A percentile compares a stretch with the other conserved stretches of the same genome.
Conservation (phyloP, 306 rosid species). For the Trifolium pratense region DNA sequence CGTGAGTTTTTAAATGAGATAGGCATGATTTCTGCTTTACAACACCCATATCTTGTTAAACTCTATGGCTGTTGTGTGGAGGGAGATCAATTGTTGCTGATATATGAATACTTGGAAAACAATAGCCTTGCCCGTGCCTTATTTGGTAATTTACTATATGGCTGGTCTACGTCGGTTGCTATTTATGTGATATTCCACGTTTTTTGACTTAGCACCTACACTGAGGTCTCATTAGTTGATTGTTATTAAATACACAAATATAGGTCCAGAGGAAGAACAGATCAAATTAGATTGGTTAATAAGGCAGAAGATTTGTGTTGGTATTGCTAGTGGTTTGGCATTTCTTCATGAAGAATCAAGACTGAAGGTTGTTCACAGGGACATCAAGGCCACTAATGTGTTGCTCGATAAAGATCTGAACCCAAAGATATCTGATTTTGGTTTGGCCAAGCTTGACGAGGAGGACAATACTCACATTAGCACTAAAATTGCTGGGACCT, state of each 20-base stretch:
- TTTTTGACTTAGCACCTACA: neutral
- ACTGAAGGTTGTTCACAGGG: slow-evolving; percentile 69
- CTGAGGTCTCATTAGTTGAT: neutral
- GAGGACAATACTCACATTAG: slow-evolving; percentile 52
- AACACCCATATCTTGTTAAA: slow-evolving; percentile 55
- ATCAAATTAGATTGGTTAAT: slow-evolving; percentile 54
- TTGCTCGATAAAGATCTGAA: slow-evolving; percentile 40
- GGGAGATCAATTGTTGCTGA: slow-evolving; percentile 48
- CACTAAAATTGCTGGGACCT: slow-evolving; percentile 57
- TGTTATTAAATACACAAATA: neutral
- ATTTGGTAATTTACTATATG: slow-evolving; percentile 45
- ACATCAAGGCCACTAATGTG: slow-evolving; percentile 64
- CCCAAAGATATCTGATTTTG: slow-evolving; percentile 65
- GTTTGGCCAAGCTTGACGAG: slow-evolving; percentile 69
- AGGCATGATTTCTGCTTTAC: slow-evolving; percentile 70
- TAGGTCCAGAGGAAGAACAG: slow-evolving; percentile 27
- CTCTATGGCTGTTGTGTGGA: slow-evolving; percentile 50
- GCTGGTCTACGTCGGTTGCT: neutral
- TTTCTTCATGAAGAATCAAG: slow-evolving; percentile 71
- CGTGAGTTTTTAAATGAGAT: slow-evolving; percentile 75
- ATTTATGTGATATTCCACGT: neutral
- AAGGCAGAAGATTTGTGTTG: slow-evolving; percentile 58
- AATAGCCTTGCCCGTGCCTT: slow-evolving; percentile 58
- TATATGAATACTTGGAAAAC: slow-evolving; percentile 65
- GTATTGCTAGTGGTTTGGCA: slow-evolving; percentile 64